These are phyloP conservation scores for Centrapalus pauciflorus DNA, from an alignment of 129 eudicot genomes.

Conservation along the genomic window DNA sequence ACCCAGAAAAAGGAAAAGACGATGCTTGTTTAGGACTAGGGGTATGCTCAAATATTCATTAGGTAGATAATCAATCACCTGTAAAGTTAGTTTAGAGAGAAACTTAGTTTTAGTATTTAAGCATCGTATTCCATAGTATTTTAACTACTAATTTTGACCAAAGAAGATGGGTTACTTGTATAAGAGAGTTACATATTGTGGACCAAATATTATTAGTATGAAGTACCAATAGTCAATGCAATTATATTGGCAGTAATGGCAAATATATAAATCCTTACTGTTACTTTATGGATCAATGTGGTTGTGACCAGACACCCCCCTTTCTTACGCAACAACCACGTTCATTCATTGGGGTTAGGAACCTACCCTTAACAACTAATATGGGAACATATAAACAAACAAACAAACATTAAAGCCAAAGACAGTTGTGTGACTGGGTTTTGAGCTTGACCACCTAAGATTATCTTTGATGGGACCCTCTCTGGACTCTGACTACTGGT, in stretches of 20 bases:
- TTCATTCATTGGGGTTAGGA: slow-evolving; percentile 26
- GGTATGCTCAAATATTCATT: not conserved
- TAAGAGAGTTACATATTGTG: too few relatives aligned
- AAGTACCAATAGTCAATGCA: too few relatives aligned
- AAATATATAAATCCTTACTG: slow-evolving; percentile 1
- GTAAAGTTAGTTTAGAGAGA: too few relatives aligned
- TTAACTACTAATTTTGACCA: not conserved
- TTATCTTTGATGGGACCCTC: slow-evolving; percentile 41
- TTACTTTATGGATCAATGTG: not conserved
- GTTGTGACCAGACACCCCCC: slow-evolving; percentile 2
- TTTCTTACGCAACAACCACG: not conserved
- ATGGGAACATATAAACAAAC: slow-evolving; percentile 16
- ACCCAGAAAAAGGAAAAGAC: not conserved
- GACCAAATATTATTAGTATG: not conserved
- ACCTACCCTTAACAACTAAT: slow-evolving; percentile 23
- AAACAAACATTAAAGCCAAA: slow-evolving; percentile 31
- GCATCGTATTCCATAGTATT: too few relatives aligned
- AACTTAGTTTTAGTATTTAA: too few relatives aligned
- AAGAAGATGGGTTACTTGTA: not conserved
- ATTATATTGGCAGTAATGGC: not conserved
- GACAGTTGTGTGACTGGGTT: slow-evolving; percentile 21
- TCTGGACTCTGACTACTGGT: slow-evolving; percentile 29
- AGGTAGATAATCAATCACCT: not conserved
- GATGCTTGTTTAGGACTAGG: not conserved
- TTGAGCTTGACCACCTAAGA: slow-evolving; percentile 14